Conservation (phyloP, 176 grass and related monocot species). For the maize (Zea mays) region DNA sequence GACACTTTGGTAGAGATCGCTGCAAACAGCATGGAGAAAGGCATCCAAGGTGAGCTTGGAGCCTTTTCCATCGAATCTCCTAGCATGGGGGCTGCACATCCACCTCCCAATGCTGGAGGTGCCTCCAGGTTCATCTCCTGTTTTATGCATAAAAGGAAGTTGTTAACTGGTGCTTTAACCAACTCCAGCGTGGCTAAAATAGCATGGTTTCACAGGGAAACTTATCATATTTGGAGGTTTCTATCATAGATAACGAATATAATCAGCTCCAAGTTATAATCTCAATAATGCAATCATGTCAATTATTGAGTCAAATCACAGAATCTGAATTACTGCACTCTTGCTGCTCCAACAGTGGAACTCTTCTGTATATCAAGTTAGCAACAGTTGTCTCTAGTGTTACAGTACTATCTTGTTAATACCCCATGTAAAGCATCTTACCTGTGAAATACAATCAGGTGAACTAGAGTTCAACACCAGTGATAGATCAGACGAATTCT, state of each 20-base stretch:
- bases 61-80: conserved; percentile 53
- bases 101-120: conserved; percentile 54
- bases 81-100: conserved; percentile 51
- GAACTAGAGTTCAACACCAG: conserved; percentile 69
- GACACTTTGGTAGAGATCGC: conserved; percentile 92
- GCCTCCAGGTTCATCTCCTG: conserved; percentile 57
- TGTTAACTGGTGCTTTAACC: conserved; percentile 33
- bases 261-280: conserved; percentile 57
- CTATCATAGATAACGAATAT: conserved; percentile 50
- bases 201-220: conserved; percentile 44
- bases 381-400: conserved; percentile 44
- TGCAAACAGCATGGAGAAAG: conserved; percentile 98
- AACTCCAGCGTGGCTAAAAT: conserved; percentile 23
- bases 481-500: conserved; percentile 60
- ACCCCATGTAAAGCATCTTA: conserved; percentile 43
- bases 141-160: conserved; percentile 18
- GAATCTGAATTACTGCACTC: conserved; percentile 50
- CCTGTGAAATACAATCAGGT: conserved; percentile 53
- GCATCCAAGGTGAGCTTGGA: conserved; percentile 93
- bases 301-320: conserved; percentile 48
- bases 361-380: conserved; percentile 46
- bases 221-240: conserved; percentile 65
- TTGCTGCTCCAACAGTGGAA: conserved; percentile 54
- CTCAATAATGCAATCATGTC: conserved; percentile 47
- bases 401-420: conserved; percentile 32